phyloP scores from a whole-genome alignment of 352 stramenopile genomes.

The Phytophthora sp. region DNA sequence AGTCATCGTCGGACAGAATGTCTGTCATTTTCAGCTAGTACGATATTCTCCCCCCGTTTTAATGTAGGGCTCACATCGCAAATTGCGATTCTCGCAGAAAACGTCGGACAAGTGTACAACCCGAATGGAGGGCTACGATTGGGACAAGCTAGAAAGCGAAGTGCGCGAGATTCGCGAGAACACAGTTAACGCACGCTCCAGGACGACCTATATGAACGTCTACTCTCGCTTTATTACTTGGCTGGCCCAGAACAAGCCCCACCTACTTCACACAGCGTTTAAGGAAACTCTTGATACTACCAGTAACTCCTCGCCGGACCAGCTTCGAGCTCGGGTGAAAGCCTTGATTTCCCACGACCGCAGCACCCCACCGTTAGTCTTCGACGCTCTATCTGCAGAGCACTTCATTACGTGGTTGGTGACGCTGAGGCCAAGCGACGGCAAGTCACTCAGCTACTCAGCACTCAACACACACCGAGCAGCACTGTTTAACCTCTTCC shows the following conservation, averaged over 20 bases:
- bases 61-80: not conserved
- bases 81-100: slow-evolving; percentile 6
- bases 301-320: not conserved
- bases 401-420: slow-evolving; percentile 1
- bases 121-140: not conserved
- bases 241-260: not conserved
- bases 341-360: not conserved
- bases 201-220: not conserved
- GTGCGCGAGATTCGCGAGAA: slow-evolving; percentile 6
- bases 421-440: no score
- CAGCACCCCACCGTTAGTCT: not conserved
- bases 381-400: not conserved
- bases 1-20: not conserved
- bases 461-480: slow-evolving; percentile 4
- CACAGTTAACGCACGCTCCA: slow-evolving; percentile 1
- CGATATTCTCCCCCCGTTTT: not conserved
- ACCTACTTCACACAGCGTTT: not conserved
- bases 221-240: slow-evolving; percentile 4
- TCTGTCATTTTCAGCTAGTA: not conserved
- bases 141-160: not conserved
- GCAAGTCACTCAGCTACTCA: no score
- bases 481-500: slow-evolving; percentile 2
- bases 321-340: not conserved
- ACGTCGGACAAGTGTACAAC: not conserved
- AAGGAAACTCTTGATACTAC: not conserved